phyloP scores from a whole-genome alignment of 1,284 basidiomycete genomes.

The Malassezia caprae region DNA sequence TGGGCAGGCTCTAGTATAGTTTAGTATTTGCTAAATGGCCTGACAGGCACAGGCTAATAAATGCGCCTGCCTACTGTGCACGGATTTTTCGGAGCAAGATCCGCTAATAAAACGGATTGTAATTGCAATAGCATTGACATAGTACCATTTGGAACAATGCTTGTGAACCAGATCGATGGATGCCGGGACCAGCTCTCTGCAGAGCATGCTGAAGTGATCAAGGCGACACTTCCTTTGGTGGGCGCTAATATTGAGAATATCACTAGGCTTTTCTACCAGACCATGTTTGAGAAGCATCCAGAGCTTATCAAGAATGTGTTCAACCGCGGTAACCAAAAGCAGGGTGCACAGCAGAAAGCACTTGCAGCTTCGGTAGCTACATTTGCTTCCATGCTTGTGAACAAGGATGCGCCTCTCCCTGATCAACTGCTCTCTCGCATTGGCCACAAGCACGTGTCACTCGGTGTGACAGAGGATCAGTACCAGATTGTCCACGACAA shows the following conservation, averaged over 20 bases:
- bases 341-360: slow-evolving; percentile 14
- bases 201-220: slow-evolving; percentile 9
- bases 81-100: too few species aligned
- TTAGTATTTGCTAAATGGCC: too few species aligned
- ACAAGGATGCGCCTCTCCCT: neutral
- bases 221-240: slow-evolving; percentile 10
- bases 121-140: too few species aligned
- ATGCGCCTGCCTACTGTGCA: too few species aligned
- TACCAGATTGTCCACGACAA: slow-evolving; percentile 14
- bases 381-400: slow-evolving; percentile 10
- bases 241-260: slow-evolving; percentile 8
- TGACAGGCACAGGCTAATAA: too few species aligned
- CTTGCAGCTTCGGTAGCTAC: slow-evolving; percentile 10
- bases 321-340: slow-evolving; percentile 10
- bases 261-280: slow-evolving; percentile 5
- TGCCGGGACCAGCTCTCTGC: neutral
- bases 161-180: neutral
- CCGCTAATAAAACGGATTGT: too few species aligned
- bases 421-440: slow-evolving; percentile 6
- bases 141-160: neutral
- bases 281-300: slow-evolving; percentile 9
- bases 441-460: slow-evolving; percentile 13
- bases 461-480: slow-evolving; percentile 4
- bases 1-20: too few species aligned
- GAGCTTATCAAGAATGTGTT: slow-evolving; percentile 6